Base-by-base conservation (phyloP, 2,329 filamentous ascomycete genomes). In the Chaetomiaceae sp. region DNA sequence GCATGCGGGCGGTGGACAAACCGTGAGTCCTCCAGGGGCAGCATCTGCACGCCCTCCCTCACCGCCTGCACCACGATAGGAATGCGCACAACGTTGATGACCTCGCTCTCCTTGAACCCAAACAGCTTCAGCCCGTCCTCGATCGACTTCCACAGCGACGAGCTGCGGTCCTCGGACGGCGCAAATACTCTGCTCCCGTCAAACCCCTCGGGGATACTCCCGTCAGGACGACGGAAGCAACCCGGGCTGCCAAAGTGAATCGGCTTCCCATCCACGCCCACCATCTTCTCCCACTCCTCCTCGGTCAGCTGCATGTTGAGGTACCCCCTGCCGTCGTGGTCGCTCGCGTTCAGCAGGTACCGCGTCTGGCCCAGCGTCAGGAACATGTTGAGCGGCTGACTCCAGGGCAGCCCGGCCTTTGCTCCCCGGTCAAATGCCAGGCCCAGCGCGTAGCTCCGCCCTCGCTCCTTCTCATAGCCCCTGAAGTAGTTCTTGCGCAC, bases 241-340 rank as follows among this genome's bases (percentile, higher is more conserved):
- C 64, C 65, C 0, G 68, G 68, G 3, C 63, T 58, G 15, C 68
- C 65, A 53, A 71, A 71, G 8, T 67, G 66, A 25, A 68, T 64
- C 0, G 66, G 66, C 33, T 65, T 56, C 1, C 68, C 69, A 39
- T 69, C 64, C 1, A 66, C 49, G 0, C 64, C 58, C 5, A 68
- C 50, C 66, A 69, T 69, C 49, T 66, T 63, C 46, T 69, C 57
- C 66, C 67, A 71, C 38, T 71, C 68, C 14, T 68, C 64, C 47
- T 69, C 65, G 0, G 66, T 70, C 36, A 71, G 61, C 48, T 69
- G 68, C 68, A 71, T 68, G 55, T 70, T 70, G 43, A 71, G 59
- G 48, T 70, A 70, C 0, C 68, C 68, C 36, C 63, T 53, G 4
- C 68, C 65, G 29, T 69, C 66, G 27, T 62, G 58, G 39, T 70